Base-by-base conservation (phyloP, 2,329 filamentous ascomycete species). In the Fusarium marasasianum region DNA sequence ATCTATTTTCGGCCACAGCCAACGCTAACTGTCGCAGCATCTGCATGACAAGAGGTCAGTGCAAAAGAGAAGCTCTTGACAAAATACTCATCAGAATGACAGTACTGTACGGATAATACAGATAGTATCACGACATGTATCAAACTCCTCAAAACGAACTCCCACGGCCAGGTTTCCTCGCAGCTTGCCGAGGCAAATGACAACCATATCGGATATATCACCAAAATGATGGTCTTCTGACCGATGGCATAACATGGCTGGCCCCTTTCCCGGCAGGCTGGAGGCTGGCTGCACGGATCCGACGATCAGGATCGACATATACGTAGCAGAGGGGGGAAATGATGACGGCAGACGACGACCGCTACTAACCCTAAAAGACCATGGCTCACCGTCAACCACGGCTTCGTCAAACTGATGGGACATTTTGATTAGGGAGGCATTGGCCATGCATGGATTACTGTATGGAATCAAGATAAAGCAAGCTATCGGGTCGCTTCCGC, bases 231-330 rank as follows among this genome's bases (percentile, higher is more conserved):
- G 71, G 68, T 74, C 72, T 62, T 65, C 63, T 74, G 72, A 74
- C 72, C 63, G 69, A 69, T 67, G 54, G 33, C 31, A n/a, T 14
- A 35, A 35, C 41, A 37, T 59, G 56, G 33, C 43, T 58, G 55
- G 43, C 69, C 72, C 72, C 72, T 75, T 74, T 75, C 72, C 72
- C 72, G 69, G 64, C 37, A 70, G 69, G 65, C 50, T 74, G 72
- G 72, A 74, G 67, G 67, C 58, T 73, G 72, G 73, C 70, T 73
- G 62, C 73, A 74, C 75, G 74, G 76, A 73, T 76, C 69, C 63
- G 76, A 72, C 74, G 76, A 78, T 78, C 76, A 78, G 66, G 76
- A 78, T 78, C 76, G 76, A 75, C 76, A 62, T 54, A 55, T 55
- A 55, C 51, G 51, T 55, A 43, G 54, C 66, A 59, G 75, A 75